Percentiles rank a stretch among this genome's conserved stretches.
These are phyloP conservation scores for Triticum urartu DNA, from an alignment of 176 grass and related monocot genomes.

Conservation along the genomic window DNA sequence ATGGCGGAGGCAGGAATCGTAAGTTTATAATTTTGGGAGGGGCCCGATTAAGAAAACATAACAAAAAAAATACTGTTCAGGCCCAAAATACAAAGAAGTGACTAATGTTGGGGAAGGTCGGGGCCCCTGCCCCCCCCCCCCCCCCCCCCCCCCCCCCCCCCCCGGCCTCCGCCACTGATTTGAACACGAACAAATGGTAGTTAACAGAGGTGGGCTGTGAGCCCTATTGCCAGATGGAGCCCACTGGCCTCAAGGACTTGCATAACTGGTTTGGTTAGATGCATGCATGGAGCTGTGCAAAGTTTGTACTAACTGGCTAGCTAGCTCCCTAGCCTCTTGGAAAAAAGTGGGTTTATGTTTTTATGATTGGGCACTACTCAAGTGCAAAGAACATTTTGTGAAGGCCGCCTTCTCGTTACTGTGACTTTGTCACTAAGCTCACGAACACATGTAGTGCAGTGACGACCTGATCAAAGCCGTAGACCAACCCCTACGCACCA, in stretches of 20 bases:
- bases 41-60: no score
- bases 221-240: background rate
- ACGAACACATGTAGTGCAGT: conserved; percentile 31
- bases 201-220: background rate
- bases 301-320: conserved; percentile 15
- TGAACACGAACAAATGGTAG: background rate
- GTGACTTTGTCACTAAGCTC: conserved; percentile 25
- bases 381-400: conserved; percentile 18
- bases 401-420: conserved; percentile 31
- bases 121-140: no score
- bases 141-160: no score
- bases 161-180: no score
- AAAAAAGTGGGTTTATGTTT: background rate
- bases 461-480: conserved; percentile 11
- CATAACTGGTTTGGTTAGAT: conserved; percentile 17
- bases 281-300: background rate
- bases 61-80: no score
- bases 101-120: no score
- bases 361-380: conserved; percentile 11
- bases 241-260: background rate
- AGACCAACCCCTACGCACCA: background rate
- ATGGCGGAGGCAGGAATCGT: no score
- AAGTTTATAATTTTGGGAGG: no score
- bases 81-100: no score
- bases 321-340: conserved; percentile 26